Conservation (phyloP, 2,329 filamentous ascomycete genomes). For the Fusarium algeriense region DNA sequence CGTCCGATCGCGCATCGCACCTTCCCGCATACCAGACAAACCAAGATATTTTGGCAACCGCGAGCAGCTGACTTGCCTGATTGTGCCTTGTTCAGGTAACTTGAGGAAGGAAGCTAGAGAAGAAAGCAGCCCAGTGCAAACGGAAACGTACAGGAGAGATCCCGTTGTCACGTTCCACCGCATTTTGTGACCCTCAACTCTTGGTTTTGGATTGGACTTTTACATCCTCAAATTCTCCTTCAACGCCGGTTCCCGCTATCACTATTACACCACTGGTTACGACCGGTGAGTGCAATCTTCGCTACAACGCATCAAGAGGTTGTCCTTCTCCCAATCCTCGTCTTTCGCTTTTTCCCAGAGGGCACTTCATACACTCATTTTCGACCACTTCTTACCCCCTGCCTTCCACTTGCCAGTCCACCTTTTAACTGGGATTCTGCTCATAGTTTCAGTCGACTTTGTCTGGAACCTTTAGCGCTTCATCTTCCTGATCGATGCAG, state of each 20-base stretch:
- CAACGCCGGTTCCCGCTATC: constrained; percentile 31
- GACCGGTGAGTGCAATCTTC: constrained; percentile 24
- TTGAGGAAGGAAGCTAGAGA: constrained; percentile 19
- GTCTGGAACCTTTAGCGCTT: background rate
- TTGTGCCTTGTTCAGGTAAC: constrained; percentile 5
- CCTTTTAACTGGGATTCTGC: background rate
- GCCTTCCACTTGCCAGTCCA: background rate
- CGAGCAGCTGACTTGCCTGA: constrained; percentile 14
- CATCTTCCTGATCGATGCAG: background rate
- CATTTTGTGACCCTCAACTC: constrained; percentile 37
- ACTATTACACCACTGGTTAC: constrained; percentile 24
- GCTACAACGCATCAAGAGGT: constrained; percentile 6
- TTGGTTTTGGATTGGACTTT: constrained; percentile 17
- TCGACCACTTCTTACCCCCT: background rate
- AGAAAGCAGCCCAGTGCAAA: constrained; percentile 23
- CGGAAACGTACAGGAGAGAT: constrained; percentile 28
- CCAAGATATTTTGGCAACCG: constrained; percentile 7
- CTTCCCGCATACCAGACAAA: constrained; percentile 27
- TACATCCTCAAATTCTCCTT: constrained; percentile 25
- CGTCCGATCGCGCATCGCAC: constrained; percentile 15
- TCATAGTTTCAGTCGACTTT: background rate
- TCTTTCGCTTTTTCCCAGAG: constrained; percentile 1
- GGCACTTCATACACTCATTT: background rate
- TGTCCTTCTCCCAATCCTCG: background rate
- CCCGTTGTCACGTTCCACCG: constrained; percentile 38